Percentiles rank a stretch among this genome's conserved stretches.
Conservation (phyloP, 495 filamentous ascomycete genomes). For the Aspergillus cristatus region DNA sequence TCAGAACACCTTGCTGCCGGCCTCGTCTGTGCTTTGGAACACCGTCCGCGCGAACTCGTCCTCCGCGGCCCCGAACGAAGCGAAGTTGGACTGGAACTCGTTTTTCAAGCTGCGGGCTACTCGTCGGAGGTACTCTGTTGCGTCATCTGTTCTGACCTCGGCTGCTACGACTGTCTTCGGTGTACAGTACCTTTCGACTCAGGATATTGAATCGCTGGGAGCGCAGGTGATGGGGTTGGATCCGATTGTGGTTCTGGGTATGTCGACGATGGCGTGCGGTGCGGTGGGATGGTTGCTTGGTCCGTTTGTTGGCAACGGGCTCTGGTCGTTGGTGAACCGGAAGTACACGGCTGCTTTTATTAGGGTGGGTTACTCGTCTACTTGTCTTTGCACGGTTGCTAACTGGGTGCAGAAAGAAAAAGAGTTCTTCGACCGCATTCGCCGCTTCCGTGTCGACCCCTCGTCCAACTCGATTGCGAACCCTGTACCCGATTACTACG, state of each 20-base stretch:
- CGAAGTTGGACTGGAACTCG: conserved; percentile 74
- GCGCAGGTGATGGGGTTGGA: conserved; percentile 68
- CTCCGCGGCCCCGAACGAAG: conserved; percentile 14
- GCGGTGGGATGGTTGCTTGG: conserved; percentile 80
- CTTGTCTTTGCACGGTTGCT: not conserved
- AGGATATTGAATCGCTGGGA: conserved; percentile 59
- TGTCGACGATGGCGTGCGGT: conserved; percentile 62
- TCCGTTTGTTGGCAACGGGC: conserved; percentile 63
- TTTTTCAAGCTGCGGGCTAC: conserved; percentile 86
- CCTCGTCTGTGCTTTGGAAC: conserved; percentile 20
- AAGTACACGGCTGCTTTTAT: conserved; percentile 57
- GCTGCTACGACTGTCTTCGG: conserved; percentile 48
- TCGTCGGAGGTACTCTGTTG: conserved; percentile 73
- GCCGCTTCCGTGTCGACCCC: conserved; percentile 84
- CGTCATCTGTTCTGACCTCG: conserved; percentile 58
- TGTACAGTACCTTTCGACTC: conserved; percentile 51
- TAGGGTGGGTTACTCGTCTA: conserved; percentile 38
- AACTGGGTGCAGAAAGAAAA: conserved; percentile 63
- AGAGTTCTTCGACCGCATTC: conserved; percentile 82
- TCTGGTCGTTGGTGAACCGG: conserved; percentile 65
- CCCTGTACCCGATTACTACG: conserved; percentile 61
- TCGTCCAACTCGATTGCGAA: conserved; percentile 56
- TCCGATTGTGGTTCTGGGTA: conserved; percentile 72
- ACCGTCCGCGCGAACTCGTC: conserved; percentile 30
- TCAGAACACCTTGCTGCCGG: conserved; percentile 8